These are phyloP conservation scores for Stellera chamaejasme DNA, from an alignment of 345 rosid genomes.

Conservation along the genomic window DNA sequence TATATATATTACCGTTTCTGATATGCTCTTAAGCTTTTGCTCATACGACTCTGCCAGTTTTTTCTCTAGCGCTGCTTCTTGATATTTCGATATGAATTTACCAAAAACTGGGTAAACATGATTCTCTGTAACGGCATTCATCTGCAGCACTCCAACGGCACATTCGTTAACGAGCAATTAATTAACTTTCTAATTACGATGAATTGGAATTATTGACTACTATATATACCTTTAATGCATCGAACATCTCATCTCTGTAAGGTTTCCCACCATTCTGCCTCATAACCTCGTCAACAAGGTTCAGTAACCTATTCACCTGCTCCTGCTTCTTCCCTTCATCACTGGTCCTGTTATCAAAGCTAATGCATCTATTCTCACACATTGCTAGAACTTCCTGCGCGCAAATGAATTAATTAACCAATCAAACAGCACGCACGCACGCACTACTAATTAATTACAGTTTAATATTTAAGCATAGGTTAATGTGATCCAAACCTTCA, in stretches of 20 bases:
- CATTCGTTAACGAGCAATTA: no score
- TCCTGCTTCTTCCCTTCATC: constrained; percentile 36
- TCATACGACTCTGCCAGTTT: constrained; percentile 47
- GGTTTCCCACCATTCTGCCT: constrained; percentile 56
- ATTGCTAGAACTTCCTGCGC: constrained; percentile 45
- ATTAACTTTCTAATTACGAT: no score
- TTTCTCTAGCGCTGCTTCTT: constrained; percentile 44
- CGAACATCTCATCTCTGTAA: constrained; percentile 55
- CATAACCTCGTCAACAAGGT: constrained; percentile 40
- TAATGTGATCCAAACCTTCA: constrained; percentile 49
- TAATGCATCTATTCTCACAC: constrained; percentile 45
- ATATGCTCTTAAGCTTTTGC: constrained; percentile 45
- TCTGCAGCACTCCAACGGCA: not conserved
- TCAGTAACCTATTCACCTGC: constrained; percentile 54
- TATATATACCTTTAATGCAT: constrained; percentile 46
- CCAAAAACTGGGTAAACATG: constrained; percentile 32
- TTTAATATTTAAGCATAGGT: no score
- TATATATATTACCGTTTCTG: constrained; percentile 46
- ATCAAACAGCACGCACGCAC: no score
- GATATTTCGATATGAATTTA: not conserved
- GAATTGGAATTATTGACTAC: no score
- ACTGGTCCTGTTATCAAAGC: constrained; percentile 68
- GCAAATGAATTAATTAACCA: no score
- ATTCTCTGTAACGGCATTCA: constrained; percentile 50
- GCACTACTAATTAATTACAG: no score